phyloP scores from a whole-genome alignment of 2,329 filamentous ascomycete species.

The Hypoxylon sp. region DNA sequence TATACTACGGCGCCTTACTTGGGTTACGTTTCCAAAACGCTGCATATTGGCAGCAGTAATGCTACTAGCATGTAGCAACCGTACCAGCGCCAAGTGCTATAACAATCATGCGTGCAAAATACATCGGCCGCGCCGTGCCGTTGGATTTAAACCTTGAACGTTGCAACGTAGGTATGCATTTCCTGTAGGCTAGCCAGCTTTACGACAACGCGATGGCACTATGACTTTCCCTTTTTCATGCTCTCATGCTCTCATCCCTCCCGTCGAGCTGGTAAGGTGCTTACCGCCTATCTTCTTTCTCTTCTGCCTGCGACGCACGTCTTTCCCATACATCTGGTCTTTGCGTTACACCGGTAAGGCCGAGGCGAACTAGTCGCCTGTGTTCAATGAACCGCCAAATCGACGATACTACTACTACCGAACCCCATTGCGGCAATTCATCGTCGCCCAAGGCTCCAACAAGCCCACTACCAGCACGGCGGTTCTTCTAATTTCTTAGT shows the following conservation, averaged over 20 bases:
- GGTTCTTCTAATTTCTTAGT: background rate
- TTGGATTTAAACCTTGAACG: conserved; percentile 36
- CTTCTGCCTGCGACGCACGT: background rate
- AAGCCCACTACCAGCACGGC: conserved; percentile 3
- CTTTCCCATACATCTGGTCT: conserved; percentile 17
- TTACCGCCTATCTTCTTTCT: conserved; percentile 21
- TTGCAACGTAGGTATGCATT: conserved; percentile 16
- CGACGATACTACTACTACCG: conserved; percentile 27
- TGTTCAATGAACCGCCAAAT: conserved; percentile 21
- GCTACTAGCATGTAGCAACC: no score
- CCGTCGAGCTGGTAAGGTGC: no score
- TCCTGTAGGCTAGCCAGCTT: no score
- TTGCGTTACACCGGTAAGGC: conserved; percentile 32
- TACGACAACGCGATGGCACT: background rate
- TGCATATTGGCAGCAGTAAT: background rate
- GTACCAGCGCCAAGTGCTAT: no score
- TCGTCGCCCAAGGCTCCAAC: conserved; percentile 11
- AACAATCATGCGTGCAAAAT: no score
- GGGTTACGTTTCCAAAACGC: conserved; percentile 23
- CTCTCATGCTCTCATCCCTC: background rate
- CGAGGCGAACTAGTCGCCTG: conserved; percentile 26
- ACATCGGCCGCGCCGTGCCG: conserved; percentile 36
- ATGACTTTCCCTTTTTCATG: background rate
- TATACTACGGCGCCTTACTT: conserved; percentile 15
- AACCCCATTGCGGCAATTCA: conserved; percentile 29